Percentiles rank a stretch among this genome's conserved stretches.
These are phyloP conservation scores for Cryoendolithus antarcticus DNA, from an alignment of 2,329 filamentous ascomycete genomes.

Conservation along the genomic window DNA sequence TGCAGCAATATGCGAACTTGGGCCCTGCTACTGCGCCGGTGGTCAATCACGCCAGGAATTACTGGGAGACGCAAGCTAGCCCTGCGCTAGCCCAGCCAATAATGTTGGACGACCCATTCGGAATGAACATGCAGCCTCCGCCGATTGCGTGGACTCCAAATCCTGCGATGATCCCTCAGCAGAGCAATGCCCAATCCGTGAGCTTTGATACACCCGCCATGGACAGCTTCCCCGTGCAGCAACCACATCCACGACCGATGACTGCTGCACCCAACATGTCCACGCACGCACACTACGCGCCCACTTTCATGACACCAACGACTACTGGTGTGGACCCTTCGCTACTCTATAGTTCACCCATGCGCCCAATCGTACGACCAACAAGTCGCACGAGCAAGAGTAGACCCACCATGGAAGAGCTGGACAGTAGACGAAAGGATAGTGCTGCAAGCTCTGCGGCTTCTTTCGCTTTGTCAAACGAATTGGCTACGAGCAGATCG, in stretches of 20 bases:
- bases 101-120: slow-evolving; percentile 20
- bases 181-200: slow-evolving; percentile 7
- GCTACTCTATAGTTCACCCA: slow-evolving; percentile 27
- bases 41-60: slow-evolving; percentile 38
- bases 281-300: slow-evolving; percentile 8
- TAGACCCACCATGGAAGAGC: slow-evolving; percentile 5
- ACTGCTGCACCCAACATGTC: slow-evolving; percentile 13
- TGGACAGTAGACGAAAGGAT: slow-evolving; percentile 14
- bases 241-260: slow-evolving; percentile 12
- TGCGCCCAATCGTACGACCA: slow-evolving; percentile 8
- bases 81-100: slow-evolving; percentile 3
- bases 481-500: neutral
- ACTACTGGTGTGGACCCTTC: slow-evolving; percentile 36
- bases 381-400: slow-evolving; percentile 11
- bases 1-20: slow-evolving; percentile 40
- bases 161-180: slow-evolving; percentile 4
- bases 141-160: slow-evolving; percentile 4
- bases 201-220: slow-evolving; percentile 21
- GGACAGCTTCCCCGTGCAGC: slow-evolving; percentile 18
- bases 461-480: neutral
- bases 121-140: slow-evolving; percentile 6
- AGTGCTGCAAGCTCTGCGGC: slow-evolving; percentile 6
- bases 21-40: slow-evolving; percentile 45
- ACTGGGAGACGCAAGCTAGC: slow-evolving; percentile 3
- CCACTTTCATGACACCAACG: slow-evolving; percentile 9